phyloP scores from a whole-genome alignment of 2,329 filamentous ascomycete species.

The Neocatenulostroma microsporum region DNA sequence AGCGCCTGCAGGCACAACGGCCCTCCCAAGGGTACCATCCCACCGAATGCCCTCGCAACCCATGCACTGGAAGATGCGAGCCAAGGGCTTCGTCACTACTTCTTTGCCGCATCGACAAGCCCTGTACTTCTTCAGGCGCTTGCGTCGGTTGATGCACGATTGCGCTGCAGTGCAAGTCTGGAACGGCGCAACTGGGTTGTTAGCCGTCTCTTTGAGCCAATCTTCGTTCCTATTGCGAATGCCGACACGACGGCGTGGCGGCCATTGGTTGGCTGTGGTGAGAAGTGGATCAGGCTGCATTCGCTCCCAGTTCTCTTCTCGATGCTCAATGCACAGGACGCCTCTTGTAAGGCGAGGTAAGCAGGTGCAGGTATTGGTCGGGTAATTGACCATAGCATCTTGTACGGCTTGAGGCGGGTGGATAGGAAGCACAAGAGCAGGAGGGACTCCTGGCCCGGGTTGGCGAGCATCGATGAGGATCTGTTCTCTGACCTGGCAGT shows the following conservation, averaged over 20 bases:
- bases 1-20: neutral
- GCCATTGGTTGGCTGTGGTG: too few relatives aligned
- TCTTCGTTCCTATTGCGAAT: too few relatives aligned
- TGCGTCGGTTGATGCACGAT: too few relatives aligned
- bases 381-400: neutral
- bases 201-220: too few relatives aligned
- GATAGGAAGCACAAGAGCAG: neutral
- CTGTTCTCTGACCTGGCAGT: too few relatives aligned
- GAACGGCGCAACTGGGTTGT: too few relatives aligned
- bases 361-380: neutral
- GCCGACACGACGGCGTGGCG: too few relatives aligned
- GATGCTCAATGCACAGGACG: neutral
- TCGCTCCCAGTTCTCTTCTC: neutral
- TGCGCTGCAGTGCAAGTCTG: too few relatives aligned
- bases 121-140: neutral
- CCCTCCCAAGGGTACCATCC: neutral
- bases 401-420: neutral
- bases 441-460: too few relatives aligned
- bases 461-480: neutral
- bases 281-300: too few relatives aligned
- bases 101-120: slow-evolving; percentile 1
- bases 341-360: neutral
- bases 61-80: neutral
- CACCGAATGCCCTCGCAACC: neutral
- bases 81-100: neutral